Base-by-base conservation (phyloP, 768 basidiomycete species). In the Suillus tomentosus region DNA sequence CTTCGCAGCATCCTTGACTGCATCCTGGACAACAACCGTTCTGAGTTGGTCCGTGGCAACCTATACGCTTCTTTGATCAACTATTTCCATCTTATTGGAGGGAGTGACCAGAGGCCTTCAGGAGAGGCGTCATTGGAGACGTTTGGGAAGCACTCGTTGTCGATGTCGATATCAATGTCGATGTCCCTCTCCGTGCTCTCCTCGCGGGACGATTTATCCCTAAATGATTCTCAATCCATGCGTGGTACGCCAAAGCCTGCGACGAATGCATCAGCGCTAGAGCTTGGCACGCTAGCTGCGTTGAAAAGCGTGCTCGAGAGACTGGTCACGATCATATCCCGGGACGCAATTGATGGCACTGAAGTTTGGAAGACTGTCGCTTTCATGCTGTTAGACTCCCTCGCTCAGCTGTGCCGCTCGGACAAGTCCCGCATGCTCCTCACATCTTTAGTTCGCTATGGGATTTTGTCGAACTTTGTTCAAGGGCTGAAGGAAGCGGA, bases 291-390 rank as follows among this genome's bases (percentile, higher is more conserved):
- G 66, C 73, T 95, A 11, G 76, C 83, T 0, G 80, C 90, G 62
- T 78, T 99, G 73, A 90, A 88, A 69, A 77, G 82, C 6, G 81
- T 80, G 42, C 81, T 90, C 69, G 96, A 96, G 61, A 83, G 90
- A 6, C 77, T 98, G 22, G 81, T 95, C 0, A 77, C 86, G 0
- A 82, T 87, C 43, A 80, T 96, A 45, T 87, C 92, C 24, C 83
- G 94, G n/a, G 96, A 99, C 71, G 95, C 95, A 1, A 91, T 94
- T 61, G 95, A 97, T 67, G 96, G 95, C 8, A 88, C 92, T 19
- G 95, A 98, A 75, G 93, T 98, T 2, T 99, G 96, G 96, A 94
- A 94, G 77, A 96, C 95, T 3, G 87, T 98, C 17, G 93, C 96
- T 10, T 98, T 95, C 73, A 91, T 95, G 81, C 80, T 95, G 3